Evolutionary conservation across 257 asterid genomes (phyloP).

Genomic region (Przewalskia tangutica): DNA sequence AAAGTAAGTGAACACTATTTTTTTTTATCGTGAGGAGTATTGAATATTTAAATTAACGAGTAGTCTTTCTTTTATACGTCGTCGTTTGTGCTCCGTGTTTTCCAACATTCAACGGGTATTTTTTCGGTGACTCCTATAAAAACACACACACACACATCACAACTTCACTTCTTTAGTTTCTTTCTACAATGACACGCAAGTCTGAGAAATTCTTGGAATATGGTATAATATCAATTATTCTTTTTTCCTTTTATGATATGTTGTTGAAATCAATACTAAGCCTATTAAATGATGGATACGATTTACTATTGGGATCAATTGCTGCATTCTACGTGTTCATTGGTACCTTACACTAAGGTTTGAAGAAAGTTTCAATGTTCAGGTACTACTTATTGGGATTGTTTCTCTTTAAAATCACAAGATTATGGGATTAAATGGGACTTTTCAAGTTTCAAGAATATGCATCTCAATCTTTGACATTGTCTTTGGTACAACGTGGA

Average conservation of each 20-base stretch:
- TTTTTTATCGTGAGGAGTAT: too few species aligned
- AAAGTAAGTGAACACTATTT: too few species aligned
- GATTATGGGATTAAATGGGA: not conserved
- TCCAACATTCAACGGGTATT: not conserved
- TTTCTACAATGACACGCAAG: slow-evolving; percentile 18
- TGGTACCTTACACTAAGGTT: slow-evolving; percentile 94
- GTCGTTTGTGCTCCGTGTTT: not conserved
- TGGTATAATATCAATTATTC: slow-evolving; percentile 4
- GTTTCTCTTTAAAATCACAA: not conserved
- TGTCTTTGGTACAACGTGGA: not conserved
- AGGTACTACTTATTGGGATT: slow-evolving; percentile 40
- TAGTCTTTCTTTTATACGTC: not conserved
- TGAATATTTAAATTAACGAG: too few species aligned
- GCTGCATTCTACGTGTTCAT: slow-evolving; percentile 76
- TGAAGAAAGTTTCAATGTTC: slow-evolving; percentile 95
- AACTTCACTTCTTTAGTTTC: not conserved
- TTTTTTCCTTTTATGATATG: not conserved
- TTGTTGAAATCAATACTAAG: too few species aligned
- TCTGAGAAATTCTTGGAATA: slow-evolving; percentile 10
- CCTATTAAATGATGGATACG: too few species aligned
- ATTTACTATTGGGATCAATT: slow-evolving; percentile 69
- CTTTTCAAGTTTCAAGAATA: not conserved
- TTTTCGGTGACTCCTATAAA: not conserved
- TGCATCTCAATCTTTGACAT: not conserved
- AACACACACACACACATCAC: not conserved